Conservation (phyloP, 202 grass and related monocot genomes). For the Eragrostis tef region DNA sequence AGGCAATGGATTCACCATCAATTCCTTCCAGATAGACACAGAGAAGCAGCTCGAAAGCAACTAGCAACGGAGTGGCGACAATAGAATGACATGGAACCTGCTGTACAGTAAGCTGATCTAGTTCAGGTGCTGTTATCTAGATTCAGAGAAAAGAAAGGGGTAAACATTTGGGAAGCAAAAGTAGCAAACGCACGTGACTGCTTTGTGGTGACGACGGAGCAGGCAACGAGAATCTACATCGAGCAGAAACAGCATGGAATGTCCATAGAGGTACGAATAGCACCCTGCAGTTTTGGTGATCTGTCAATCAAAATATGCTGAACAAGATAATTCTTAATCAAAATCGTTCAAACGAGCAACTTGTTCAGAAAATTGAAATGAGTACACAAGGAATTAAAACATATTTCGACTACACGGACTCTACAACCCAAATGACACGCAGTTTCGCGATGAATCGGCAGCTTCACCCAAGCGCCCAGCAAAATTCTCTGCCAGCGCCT, state of each 20-base stretch:
- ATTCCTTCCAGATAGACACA: constrained; percentile 64
- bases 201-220: constrained; percentile 45
- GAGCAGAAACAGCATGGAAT: constrained; percentile 56
- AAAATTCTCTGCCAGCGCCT: neutral
- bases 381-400: neutral
- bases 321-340: no score
- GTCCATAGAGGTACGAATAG: constrained; percentile 69
- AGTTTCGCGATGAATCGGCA: neutral
- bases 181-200: constrained; percentile 36
- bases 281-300: constrained; percentile 51
- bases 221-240: constrained; percentile 57
- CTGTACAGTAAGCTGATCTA: constrained; percentile 36
- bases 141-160: constrained; percentile 2
- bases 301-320: neutral
- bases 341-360: no score
- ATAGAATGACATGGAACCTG: constrained; percentile 64
- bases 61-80: constrained; percentile 65
- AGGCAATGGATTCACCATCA: constrained; percentile 44
- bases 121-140: constrained; percentile 19
- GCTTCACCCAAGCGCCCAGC: neutral
- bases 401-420: neutral
- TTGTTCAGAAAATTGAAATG: neutral
- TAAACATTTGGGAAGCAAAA: constrained; percentile 31
- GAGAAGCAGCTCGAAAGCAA: constrained; percentile 77
- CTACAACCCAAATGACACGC: neutral